Base-by-base conservation (phyloP, 768 basidiomycete species). In the Xerocomellus amylosporus region DNA sequence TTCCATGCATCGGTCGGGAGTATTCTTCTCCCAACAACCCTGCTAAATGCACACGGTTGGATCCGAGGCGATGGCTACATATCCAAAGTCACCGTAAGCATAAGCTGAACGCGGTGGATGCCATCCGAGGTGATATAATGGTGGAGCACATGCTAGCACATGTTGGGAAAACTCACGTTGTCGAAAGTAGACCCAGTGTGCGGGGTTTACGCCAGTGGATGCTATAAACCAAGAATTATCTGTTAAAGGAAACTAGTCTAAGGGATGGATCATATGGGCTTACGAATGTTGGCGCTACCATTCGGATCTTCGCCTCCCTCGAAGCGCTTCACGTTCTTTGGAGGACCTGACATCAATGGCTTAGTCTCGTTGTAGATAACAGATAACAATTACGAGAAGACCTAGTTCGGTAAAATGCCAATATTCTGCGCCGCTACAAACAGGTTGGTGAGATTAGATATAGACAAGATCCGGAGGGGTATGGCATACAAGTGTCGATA, bases 371-470 rank as follows among this genome's bases (percentile, higher is more conserved):
- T 49, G 31, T 34, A 31, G 50, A 52, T 46, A 31, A 13, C 17
- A 40, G 48, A 48, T 47, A 46, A 34, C 22, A 31, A 28, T 34
- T n/a, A 54, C 34, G 30, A 55, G n/a, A 49, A 37, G 10, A 49
- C 78, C 64, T 20, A 72, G 73, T 46, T 83, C 81, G 22, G 60
- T 40, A 58, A 74, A 77, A 44, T 82, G 73, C 82, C 81, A 82
- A 58, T 77, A 83, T 52, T 75, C 75, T 9, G 62, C 61, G 20
- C 63, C 72, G 26, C 75, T 75, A 19, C 13, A 31, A 49, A 28
- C 33, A 46, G 9, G 39, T 36, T 17, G n/a, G 13, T 39, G 38
- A 41, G 20, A 33, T 44, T 45, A 51, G 65, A 61, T 60, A 64
- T 19, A 42, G 62, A 28, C 38, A 45, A 54, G 43, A 46, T 46